Evolutionary conservation across 2,329 filamentous ascomycete genomes (phyloP).

Genomic region (Apiospora aurea): DNA sequence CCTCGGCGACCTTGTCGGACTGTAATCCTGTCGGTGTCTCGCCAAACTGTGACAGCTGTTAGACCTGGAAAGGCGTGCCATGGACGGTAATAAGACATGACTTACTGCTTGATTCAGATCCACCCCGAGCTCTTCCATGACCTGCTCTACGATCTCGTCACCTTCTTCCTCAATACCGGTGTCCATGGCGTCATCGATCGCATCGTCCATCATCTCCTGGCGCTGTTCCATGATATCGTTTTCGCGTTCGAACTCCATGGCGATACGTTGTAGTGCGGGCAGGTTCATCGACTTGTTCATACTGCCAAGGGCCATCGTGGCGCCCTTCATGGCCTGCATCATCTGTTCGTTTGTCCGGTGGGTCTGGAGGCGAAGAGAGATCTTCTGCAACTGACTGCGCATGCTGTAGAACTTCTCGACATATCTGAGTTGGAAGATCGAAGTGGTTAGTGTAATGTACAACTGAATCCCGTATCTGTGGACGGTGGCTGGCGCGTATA

Average conservation of each 20-base stretch:
- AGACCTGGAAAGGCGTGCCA: neutral
- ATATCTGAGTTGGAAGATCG: constrained; percentile 58
- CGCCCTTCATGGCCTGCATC: constrained; percentile 99
- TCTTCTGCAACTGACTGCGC: constrained; percentile 95
- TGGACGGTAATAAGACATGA: neutral
- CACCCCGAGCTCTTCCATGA: constrained; percentile 95
- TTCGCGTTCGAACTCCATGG: constrained; percentile 98
- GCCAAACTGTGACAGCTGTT: constrained; percentile 69
- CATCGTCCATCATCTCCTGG: constrained; percentile 99
- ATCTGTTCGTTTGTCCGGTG: constrained; percentile 99
- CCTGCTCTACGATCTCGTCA: constrained; percentile 95
- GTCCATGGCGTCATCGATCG: constrained; percentile 95
- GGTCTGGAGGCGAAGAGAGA: constrained; percentile 95
- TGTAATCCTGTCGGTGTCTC: constrained; percentile 89
- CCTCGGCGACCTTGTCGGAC: constrained; percentile 74
- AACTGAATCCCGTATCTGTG: too few relatives aligned
- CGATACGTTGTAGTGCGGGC: constrained; percentile 91
- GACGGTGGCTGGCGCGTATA: neutral
- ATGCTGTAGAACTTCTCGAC: constrained; percentile 99
- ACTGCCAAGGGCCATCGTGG: constrained; percentile 87
- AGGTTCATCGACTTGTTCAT: constrained; percentile 99
- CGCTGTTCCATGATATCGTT: constrained; percentile 99
- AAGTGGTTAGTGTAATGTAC: constrained; percentile 40
- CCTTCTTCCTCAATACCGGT: constrained; percentile 91
- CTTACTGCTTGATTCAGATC: constrained; percentile 89